These are phyloP conservation scores for Sanguinoderma infundibulare DNA, from an alignment of 1,284 basidiomycete genomes.

Conservation along the genomic window DNA sequence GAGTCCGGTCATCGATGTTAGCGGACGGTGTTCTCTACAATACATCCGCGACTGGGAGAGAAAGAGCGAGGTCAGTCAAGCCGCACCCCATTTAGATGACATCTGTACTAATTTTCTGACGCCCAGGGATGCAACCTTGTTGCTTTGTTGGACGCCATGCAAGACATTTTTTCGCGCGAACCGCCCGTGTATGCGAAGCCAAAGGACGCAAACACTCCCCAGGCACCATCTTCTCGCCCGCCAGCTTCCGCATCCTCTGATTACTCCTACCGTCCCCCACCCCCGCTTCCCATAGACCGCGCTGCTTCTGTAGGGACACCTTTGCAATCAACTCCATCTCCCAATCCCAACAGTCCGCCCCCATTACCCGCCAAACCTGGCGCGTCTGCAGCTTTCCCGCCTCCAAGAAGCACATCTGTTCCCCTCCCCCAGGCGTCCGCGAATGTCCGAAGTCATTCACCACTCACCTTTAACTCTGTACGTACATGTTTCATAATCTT, in stretches of 20 bases:
- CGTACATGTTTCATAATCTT: slow-evolving; percentile 21
- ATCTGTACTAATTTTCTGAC: slow-evolving; percentile 18
- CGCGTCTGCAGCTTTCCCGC: slow-evolving; percentile 6
- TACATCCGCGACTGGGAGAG: slow-evolving; percentile 81
- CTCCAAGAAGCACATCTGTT: slow-evolving; percentile 29
- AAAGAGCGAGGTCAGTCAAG: slow-evolving; percentile 76
- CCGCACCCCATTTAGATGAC: slow-evolving; percentile 13
- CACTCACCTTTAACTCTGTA: slow-evolving; percentile 18
- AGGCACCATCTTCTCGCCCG: slow-evolving; percentile 29
- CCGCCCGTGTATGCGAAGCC: slow-evolving; percentile 95
- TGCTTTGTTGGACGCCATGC: slow-evolving; percentile 73
- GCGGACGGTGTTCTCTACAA: slow-evolving; percentile 73
- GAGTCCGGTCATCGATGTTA: slow-evolving; percentile 79
- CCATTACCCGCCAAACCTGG: slow-evolving; percentile 52
- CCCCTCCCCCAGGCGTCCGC: slow-evolving; percentile 15
- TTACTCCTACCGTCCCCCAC: slow-evolving; percentile 37
- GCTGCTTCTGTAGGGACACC: slow-evolving; percentile 23
- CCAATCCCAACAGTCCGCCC: slow-evolving; percentile 40
- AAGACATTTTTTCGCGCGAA: slow-evolving; percentile 80
- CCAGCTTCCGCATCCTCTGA: slow-evolving; percentile 22
- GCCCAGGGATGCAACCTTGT: slow-evolving; percentile 70
- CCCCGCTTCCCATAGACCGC: slow-evolving; percentile 31
- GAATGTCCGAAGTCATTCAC: slow-evolving; percentile 15
- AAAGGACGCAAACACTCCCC: slow-evolving; percentile 33
- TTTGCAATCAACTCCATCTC: slow-evolving; percentile 27